Base-by-base conservation (phyloP, 2,329 filamentous ascomycete genomes). In the Aspergillus cejpii region DNA sequence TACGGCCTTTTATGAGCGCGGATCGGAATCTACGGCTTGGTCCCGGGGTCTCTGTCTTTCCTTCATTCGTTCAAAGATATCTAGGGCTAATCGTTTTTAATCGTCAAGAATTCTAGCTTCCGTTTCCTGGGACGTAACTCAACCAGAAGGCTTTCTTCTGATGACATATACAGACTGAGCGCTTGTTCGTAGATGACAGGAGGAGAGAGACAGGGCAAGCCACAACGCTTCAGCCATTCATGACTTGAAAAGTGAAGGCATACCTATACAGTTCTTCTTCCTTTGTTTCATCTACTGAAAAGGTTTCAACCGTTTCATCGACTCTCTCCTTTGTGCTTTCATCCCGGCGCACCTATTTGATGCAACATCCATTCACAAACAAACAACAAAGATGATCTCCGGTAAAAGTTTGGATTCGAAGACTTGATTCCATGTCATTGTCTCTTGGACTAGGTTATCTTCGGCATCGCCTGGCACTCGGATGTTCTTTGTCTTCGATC, bases 1-100 rank as follows among this genome's bases (percentile, higher is more conserved):
- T 29, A 39, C 43, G 41, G 28, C 36, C 40, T 49, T n/a, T 48
- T 55, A 39, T 45, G 43, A 44, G 39, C 48, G 51, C 52, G 49
- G 43, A 45, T 48, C 52, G 48, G n/a, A 54, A 52, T 42, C 49
- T 47, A 51, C 44, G 48, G 46, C 44, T 50, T 51, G 23, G 44
- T 49, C 40, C 44, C 45, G 34, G 28, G 26, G 29, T 39, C 28
- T 20, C 26, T 39, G 34, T 43, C 15, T 37, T 37, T 29, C 12
- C 28, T 29, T 31, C 15, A 19, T 34, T 20, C 31, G 31, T 19
- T 20, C 11, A 34, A 12, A 20, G 14, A 34, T 34, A 34, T 34
- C 17, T 34, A 34, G 31, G 31, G 31, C 31, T 34, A 34, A 34
- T 34, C 17, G 31, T 15, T n/a, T 31, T 34, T 34, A 34, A 34